phyloP scores from a whole-genome alignment of 768 basidiomycete species.

The Psilocybe subaeruginosa region DNA sequence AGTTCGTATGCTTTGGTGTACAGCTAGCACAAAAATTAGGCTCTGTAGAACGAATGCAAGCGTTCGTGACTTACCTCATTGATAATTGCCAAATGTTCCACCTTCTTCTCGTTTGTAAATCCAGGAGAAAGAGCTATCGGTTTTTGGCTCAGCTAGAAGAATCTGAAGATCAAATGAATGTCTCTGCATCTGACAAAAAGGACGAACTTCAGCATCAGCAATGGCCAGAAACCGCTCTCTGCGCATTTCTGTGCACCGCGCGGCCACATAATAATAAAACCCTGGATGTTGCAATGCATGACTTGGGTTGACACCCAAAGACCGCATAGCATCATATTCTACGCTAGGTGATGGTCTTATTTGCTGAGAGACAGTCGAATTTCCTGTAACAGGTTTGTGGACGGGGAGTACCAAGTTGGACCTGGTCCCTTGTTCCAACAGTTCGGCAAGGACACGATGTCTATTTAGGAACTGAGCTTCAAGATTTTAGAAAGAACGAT shows the following conservation, averaged over 20 bases:
- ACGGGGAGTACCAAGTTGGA: slow-evolving; percentile 65
- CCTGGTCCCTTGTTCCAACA: slow-evolving; percentile 80
- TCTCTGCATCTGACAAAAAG: neutral
- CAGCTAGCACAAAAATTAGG: slow-evolving; percentile 50
- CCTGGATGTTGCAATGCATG: slow-evolving; percentile 90
- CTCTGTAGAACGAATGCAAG: neutral
- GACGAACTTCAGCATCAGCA: slow-evolving; percentile 57
- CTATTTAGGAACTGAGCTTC: slow-evolving; percentile 37
- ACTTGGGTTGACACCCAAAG: slow-evolving; percentile 76
- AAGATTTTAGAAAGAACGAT: neutral
- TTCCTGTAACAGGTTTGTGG: slow-evolving; percentile 47
- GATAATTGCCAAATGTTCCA: slow-evolving; percentile 82
- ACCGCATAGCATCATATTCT: slow-evolving; percentile 63
- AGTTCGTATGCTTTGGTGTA: slow-evolving; percentile 94
- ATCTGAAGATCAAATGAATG: neutral
- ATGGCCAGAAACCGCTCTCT: slow-evolving; percentile 66
- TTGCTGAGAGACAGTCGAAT: slow-evolving; percentile 22
- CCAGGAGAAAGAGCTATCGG: slow-evolving; percentile 58
- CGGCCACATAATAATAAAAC: slow-evolving; percentile 91
- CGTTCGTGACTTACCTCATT: slow-evolving; percentile 63
- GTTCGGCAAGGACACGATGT: slow-evolving; percentile 87
- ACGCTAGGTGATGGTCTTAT: slow-evolving; percentile 17
- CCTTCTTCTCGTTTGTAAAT: slow-evolving; percentile 88
- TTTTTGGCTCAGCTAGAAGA: slow-evolving; percentile 33
- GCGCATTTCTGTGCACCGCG: slow-evolving; percentile 80